These are phyloP conservation scores for Suillus placidus DNA, from an alignment of 768 basidiomycete genomes.

Conservation along the genomic window DNA sequence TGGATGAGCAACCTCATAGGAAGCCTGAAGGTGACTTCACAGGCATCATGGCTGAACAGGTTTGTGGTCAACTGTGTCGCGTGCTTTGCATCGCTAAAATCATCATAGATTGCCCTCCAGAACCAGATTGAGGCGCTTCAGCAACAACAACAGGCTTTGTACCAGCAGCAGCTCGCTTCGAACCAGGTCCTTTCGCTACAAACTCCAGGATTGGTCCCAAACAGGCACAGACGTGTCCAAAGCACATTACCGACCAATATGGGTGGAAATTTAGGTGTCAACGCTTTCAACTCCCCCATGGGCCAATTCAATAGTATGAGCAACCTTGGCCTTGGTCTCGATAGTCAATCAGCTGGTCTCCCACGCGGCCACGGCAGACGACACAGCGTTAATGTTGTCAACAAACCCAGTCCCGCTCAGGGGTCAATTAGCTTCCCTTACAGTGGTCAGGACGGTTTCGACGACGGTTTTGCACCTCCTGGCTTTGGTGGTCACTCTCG, in stretches of 20 bases:
- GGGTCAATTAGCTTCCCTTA: conserved; percentile 54
- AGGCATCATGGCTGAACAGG: conserved; percentile 96
- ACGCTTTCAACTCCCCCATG: conserved; percentile 45
- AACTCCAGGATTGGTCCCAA: conserved; percentile 71
- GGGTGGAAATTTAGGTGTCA: conserved; percentile 46
- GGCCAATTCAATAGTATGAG: conserved; percentile 64
- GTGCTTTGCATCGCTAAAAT: conserved; percentile 14
- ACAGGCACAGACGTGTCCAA: conserved; percentile 83
- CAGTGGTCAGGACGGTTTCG: conserved; percentile 65
- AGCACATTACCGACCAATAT: conserved; percentile 74
- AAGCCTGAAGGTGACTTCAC: conserved; percentile 75
- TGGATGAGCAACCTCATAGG: conserved; percentile 47
- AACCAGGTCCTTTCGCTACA: conserved; percentile 83
- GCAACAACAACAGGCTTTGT: conserved; percentile 87
- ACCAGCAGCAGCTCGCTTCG: conserved; percentile 88
- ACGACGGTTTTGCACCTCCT: conserved; percentile 74
- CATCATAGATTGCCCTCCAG: conserved; percentile 77
- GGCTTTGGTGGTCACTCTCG: conserved; percentile 71
- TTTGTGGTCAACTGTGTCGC: conserved; percentile 33
- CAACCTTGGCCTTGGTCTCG: conserved; percentile 58
- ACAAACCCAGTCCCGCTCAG: conserved; percentile 60
- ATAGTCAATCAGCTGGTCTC: conserved; percentile 64
- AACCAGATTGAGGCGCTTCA: conserved; percentile 89
- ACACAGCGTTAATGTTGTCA: conserved; percentile 91
- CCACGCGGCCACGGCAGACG: conserved; percentile 87